Evolutionary conservation across 345 rosid species (phyloP), one percentile per base, ranked within the genome.

Genomic region (Combretum micranthum): DNA sequence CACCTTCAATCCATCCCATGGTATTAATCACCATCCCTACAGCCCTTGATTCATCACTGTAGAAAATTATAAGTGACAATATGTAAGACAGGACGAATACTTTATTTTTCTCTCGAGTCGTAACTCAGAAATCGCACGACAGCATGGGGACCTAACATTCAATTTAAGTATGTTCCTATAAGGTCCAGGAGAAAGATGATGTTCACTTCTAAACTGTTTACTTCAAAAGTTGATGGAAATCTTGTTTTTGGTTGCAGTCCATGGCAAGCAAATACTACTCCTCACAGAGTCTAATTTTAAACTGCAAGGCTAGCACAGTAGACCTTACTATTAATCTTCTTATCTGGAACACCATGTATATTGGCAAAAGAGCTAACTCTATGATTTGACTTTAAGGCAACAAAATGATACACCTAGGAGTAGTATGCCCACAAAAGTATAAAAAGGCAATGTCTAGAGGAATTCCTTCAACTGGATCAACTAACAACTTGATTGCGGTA

Each of bases 1-100:
- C 64, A 59, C 89, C 94, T 52, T 93, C 96, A 73, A 93, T 85
- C 99, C 95, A 92, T 56, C 97, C 94, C 93, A 88, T 88, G 49
- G 98, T 85, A 76, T 86, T 93, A 63, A 88, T 84, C 76, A 92
- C 95, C 90, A 84, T 84, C 56, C 98, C 96, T 15, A 93, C 77
- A 63, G 97, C 88, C 64, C 78, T 73, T 72, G 87, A 81, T 69
- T 86, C 97, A 57, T 75, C 79, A 73, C 76, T 84, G 16, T n/a
- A n/a, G n/a, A n/a, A n/a, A 55, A 44, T 49, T 51, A 32, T 32
- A 32, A 32, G 39, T 32, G 39, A 32, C 39, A 32, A 32, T 32
- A 32, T 5, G 39, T 11, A 2, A 32, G 39, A 32, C 9, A 32
- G 39, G 39, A 32, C 10, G 9, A 11, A 32, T 32, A 32, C 6